Base-by-base conservation (phyloP, 2,329 filamentous ascomycete species). In the Mollisia scopiformis region DNA sequence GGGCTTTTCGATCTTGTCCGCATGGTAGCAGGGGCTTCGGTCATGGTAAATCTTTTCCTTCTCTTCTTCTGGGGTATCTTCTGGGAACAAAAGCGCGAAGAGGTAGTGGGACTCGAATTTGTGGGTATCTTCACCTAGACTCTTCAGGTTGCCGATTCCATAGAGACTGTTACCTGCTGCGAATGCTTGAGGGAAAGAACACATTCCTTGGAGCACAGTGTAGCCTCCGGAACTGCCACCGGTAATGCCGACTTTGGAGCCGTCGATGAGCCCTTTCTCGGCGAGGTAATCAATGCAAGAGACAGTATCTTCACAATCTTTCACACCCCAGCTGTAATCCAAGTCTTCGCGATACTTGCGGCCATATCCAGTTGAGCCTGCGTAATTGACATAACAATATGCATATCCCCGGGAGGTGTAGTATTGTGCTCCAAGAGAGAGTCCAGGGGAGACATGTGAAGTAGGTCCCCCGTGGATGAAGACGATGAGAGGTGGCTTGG, bases 71-170 rank as follows among this genome's bases (percentile, higher is more conserved):
- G 68, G 68, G 10, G 75, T 74, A 2, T 73, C 75, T 0, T 68
- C 63, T 1, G 62, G 59, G 1, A 80, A 74, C 1, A 84, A 62
- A 1, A 85, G 71, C 1, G 76, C 73, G 10, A 77, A 75, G n/a
- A 80, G 73, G 66, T 85, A 85, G 54, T 80, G 77, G 0, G 75
- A 79, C 68, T 86, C 84, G n/a, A 85, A 78, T 70, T 85, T 85
- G 68, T 86, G 83, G 0, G 82, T 84, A 21, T 78, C 77, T 2
- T 73, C 74, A 16, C 74, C 75, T 1, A 85, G 73, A 0, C 74
- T 73, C 41, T 75, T 75, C n/a, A 85, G 68, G 25, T 84, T 81
- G 39, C 79, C 80, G 30, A 86, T 78, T 2, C 83, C 83, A 27
- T 78, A 83, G 1, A 78, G 74, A 55, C 78, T 80, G 2, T 83